Evolutionary conservation across 2,329 filamentous ascomycete species (phyloP).

Genomic region (Chaetomiaceae sp.): DNA sequence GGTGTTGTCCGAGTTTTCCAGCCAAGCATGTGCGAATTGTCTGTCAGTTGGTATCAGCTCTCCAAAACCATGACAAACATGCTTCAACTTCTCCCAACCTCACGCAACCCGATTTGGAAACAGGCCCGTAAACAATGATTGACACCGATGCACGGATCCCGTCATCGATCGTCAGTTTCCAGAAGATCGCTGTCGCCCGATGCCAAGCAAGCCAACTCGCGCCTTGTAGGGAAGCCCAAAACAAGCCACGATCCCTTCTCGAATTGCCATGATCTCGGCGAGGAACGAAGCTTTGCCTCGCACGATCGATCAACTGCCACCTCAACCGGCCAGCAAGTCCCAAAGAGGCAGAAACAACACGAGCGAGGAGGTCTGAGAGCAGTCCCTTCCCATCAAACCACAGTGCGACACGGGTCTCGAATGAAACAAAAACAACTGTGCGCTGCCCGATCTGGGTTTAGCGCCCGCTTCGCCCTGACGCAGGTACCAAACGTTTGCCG

Average conservation of each 20-base stretch:
- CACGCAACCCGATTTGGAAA: not conserved
- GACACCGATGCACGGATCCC: not conserved
- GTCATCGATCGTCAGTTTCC: not conserved
- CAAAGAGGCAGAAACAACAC: not conserved
- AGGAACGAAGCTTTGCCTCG: not conserved
- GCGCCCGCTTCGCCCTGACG: constrained; percentile 2
- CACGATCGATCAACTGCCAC: too few relatives aligned
- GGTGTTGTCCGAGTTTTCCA: not conserved
- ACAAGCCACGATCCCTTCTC: not conserved
- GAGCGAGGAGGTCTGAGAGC: not conserved
- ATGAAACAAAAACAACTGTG: constrained; percentile 3
- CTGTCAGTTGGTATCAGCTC: not conserved
- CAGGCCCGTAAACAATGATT: not conserved
- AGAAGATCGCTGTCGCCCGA: not conserved
- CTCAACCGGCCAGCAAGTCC: too few relatives aligned
- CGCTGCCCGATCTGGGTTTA: not conserved
- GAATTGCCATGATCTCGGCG: not conserved
- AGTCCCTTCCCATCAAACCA: not conserved
- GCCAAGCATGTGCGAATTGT: not conserved
- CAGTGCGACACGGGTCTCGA: not conserved
- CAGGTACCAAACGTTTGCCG: constrained; percentile 14
- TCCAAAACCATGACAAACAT: not conserved
- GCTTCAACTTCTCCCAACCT: not conserved
- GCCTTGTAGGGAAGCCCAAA: not conserved
- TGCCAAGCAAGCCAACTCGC: not conserved